phyloP scores from a whole-genome alignment of 345 rosid genomes.

The Salix udensis region DNA sequence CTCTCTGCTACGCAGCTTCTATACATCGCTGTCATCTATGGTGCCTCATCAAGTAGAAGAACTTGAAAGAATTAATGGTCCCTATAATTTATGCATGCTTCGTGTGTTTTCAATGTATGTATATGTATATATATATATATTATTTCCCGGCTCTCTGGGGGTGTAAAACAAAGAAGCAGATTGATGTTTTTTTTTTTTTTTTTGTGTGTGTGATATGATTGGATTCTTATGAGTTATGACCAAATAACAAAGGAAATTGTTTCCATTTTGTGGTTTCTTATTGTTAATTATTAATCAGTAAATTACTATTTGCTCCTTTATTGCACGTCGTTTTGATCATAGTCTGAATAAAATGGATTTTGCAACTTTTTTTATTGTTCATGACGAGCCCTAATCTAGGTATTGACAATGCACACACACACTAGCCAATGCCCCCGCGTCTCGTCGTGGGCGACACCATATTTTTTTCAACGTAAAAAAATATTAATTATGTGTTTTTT shows the following conservation, averaged over 20 bases:
- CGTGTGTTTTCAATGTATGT: neutral
- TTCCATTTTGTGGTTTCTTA: neutral
- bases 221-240: conserved; percentile 12
- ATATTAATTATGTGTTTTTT: too few relatives aligned
- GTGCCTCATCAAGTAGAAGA: conserved; percentile 21
- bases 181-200: neutral
- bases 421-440: too few relatives aligned
- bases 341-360: too few relatives aligned
- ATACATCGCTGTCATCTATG: conserved; percentile 72
- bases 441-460: too few relatives aligned
- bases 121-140: neutral
- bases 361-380: neutral
- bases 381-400: neutral
- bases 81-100: neutral
- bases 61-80: neutral
- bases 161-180: neutral
- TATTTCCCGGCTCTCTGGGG: neutral
- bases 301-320: neutral
- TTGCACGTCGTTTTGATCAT: neutral
- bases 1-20: conserved; percentile 78
- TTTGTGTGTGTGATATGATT: conserved; percentile 8
- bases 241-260: neutral
- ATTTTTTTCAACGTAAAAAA: too few relatives aligned
- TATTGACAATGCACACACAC: too few relatives aligned
- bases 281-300: neutral